These are phyloP conservation scores for Diplodia mutila DNA, from an alignment of 2,329 filamentous ascomycete genomes.

Conservation along the genomic window DNA sequence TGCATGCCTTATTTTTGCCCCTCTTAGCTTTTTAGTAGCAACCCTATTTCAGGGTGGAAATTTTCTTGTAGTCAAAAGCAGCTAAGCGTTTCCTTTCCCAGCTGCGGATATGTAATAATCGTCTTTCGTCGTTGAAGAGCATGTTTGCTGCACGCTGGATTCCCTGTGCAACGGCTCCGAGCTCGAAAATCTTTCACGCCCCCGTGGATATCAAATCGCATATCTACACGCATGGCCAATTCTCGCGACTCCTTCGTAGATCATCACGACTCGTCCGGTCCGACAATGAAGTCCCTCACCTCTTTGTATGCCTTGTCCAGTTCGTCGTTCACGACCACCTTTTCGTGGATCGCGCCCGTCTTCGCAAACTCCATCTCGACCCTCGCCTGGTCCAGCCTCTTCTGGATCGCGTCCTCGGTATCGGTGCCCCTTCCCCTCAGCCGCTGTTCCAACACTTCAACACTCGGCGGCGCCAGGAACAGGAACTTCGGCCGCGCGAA, in stretches of 20 bases:
- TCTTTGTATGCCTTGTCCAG: constrained; percentile 54
- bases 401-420: constrained; percentile 53
- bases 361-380: constrained; percentile 48
- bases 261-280: constrained; percentile 25
- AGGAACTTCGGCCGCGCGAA: constrained; percentile 75
- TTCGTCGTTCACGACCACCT: constrained; percentile 57
- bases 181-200: neutral
- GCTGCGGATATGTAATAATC: constrained; percentile 26
- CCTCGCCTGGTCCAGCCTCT: constrained; percentile 53
- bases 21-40: constrained; percentile 24
- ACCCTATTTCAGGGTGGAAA: constrained; percentile 4
- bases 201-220: neutral
- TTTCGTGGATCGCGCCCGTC: constrained; percentile 53
- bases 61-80: constrained; percentile 25
- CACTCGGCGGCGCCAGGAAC: constrained; percentile 80
- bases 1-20: constrained; percentile 20
- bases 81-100: constrained; percentile 25
- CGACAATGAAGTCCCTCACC: constrained; percentile 57
- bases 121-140: constrained; percentile 9
- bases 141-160: neutral
- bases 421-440: constrained; percentile 50
- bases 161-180: neutral
- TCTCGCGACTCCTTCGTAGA: neutral
- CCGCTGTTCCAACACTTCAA: constrained; percentile 70
- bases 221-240: neutral